Evolutionary conservation across 441 rosid species (phyloP).

Genomic region (Populus trichocarpa): DNA sequence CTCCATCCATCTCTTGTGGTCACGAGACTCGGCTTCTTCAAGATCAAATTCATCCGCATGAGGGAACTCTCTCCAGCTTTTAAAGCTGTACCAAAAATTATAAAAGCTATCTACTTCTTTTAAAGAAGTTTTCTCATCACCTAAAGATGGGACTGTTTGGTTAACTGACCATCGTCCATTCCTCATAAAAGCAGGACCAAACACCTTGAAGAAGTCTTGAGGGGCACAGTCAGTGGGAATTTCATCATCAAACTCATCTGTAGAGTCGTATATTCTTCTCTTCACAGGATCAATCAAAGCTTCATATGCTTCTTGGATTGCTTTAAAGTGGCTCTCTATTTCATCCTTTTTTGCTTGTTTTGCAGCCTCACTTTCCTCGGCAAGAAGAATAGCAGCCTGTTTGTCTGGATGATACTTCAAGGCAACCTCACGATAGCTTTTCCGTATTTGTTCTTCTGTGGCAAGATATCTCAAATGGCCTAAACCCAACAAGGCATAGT

Average conservation of each 20-base stretch:
- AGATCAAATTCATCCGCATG: constrained; percentile 94
- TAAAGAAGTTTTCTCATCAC: constrained; percentile 60
- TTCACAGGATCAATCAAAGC: constrained; percentile 76
- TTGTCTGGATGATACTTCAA: constrained; percentile 92
- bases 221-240: constrained; percentile 83
- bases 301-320: constrained; percentile 93
- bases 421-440: constrained; percentile 90
- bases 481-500: constrained; percentile 84
- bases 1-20: constrained; percentile 99
- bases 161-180: constrained; percentile 91
- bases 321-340: constrained; percentile 79
- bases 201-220: constrained; percentile 91
- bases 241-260: constrained; percentile 30
- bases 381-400: constrained; percentile 78
- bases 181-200: constrained; percentile 94
- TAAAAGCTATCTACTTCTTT: constrained; percentile 80
- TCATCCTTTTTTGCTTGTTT: constrained; percentile 89
- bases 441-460: constrained; percentile 92
- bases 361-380: constrained; percentile 89
- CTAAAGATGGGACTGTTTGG: constrained; percentile 70
- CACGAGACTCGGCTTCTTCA: constrained; percentile 94
- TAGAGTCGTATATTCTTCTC: constrained; percentile 90
- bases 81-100: constrained; percentile 85
- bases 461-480: constrained; percentile 91
- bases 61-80: constrained; percentile 98